A percentile compares a stretch with the other conserved stretches of the same genome.
phyloP scores from a whole-genome alignment of 495 filamentous ascomycete genomes.

The Penicillium steckii region DNA sequence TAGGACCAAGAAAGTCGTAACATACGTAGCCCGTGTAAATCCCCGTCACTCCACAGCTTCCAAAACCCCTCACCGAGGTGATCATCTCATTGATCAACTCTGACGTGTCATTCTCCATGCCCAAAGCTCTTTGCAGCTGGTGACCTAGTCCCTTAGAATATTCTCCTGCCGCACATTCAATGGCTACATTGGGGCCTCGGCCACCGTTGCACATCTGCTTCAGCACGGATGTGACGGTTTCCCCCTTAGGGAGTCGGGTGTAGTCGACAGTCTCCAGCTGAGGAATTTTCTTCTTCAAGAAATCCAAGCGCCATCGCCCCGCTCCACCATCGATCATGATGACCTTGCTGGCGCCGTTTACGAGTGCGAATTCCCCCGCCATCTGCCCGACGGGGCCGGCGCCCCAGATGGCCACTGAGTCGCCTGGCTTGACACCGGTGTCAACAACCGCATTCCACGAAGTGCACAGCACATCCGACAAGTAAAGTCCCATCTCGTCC shows the following conservation, averaged over 20 bases:
- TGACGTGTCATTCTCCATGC: conserved; percentile 80
- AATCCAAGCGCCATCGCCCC: conserved; percentile 63
- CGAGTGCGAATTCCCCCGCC: conserved; percentile 69
- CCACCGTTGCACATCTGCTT: conserved; percentile 82
- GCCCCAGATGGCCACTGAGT: conserved; percentile 54
- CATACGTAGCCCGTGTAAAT: conserved; percentile 80
- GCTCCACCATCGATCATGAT: conserved; percentile 77
- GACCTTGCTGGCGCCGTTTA: conserved; percentile 70
- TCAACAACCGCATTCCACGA: conserved; percentile 82
- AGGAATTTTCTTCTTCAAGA: conserved; percentile 61
- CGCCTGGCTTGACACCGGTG: conserved; percentile 63
- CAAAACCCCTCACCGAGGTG: conserved; percentile 70
- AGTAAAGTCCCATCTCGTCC: conserved; percentile 82
- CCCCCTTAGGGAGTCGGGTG: conserved; percentile 47
- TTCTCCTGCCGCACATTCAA: conserved; percentile 84
- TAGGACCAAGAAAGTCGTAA: conserved; percentile 4
- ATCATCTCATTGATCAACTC: conserved; percentile 92
- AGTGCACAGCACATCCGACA: conserved; percentile 78
- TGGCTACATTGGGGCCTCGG: conserved; percentile 69
- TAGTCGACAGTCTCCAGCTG: conserved; percentile 61
- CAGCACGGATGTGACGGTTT: conserved; percentile 65
- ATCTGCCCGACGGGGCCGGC: conserved; percentile 79
- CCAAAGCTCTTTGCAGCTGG: conserved; percentile 70
- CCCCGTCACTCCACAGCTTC: conserved; percentile 74
- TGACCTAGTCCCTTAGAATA: conserved; percentile 85